Base-by-base conservation (phyloP, 208 protist species). In the Herpetomonas samuelpessoai region DNA sequence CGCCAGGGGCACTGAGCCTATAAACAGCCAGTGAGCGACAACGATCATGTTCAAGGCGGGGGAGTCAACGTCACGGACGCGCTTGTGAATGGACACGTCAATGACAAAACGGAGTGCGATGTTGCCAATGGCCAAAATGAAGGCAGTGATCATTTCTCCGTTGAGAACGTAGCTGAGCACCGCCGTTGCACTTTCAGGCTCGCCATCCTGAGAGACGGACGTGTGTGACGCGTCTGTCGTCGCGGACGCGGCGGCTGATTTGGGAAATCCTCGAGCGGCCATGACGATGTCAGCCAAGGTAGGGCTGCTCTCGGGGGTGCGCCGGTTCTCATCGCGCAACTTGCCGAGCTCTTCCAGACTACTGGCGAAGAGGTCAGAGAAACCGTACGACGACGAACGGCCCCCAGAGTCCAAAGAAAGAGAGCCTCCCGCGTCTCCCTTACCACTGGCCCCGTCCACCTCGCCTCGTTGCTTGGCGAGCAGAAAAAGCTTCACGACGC, bases 101-200 rank as follows among this genome's bases (percentile, higher is more conserved):
- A 88, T 38, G 18, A 87, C 46, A 12, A 94, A 41, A 1, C 79
- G 74, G 25, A 91, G 39, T 47, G 83, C 65, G 46, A 94, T 27
- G 48, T 65, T 82, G 16, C 61, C 66, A 0, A 86, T 31, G 41
- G 71, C 74, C 28, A 83, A 55, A 16, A 90, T 38, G 35, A 78
- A 88, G 56, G 63, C 77, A 27, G 76, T 18, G 55, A 88, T 76
- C 57, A 94, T 68, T 50, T 71, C 69, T 56, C 77, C 73, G 60
- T 89, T 93, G 29, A 89, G 55, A 39, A 91, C 53, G 39, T 71
- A 65, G 44, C 72, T 41, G 10, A 74, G 35, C 41, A 35, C 44
- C 12, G 25, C 39, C 41, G 58, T n/a, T 19, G 9, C 14, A 14
- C 14, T 14, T 6, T 6, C 14, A 14, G 9, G 9, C 14, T 41